These are phyloP conservation scores for Artomyces pyxidatus DNA, from an alignment of 768 basidiomycete genomes.

Conservation along the genomic window DNA sequence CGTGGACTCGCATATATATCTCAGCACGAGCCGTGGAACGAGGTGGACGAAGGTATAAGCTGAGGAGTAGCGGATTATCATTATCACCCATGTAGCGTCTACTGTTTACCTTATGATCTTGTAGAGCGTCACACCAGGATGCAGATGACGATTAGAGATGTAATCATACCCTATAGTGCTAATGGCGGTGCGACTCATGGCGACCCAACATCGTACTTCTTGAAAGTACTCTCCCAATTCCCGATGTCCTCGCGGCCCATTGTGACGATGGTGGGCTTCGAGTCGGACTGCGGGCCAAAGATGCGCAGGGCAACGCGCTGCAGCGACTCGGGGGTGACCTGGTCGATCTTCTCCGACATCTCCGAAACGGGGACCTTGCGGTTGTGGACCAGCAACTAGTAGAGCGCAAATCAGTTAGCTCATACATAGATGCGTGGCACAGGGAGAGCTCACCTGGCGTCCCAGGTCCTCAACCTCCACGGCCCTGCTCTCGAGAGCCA, in stretches of 20 bases:
- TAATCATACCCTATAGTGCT: too few species aligned
- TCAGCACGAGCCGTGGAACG: slow-evolving; percentile 59
- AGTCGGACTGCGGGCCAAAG: slow-evolving; percentile 55
- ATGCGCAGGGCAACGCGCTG: slow-evolving; percentile 69
- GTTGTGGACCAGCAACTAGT: slow-evolving; percentile 74
- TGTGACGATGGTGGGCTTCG: slow-evolving; percentile 70
- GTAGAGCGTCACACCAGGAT: too few species aligned
- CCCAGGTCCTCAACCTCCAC: slow-evolving; percentile 88
- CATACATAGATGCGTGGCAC: not conserved
- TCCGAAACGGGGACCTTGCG: slow-evolving; percentile 82
- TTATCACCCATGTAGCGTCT: too few species aligned
- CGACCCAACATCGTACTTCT: slow-evolving; percentile 57
- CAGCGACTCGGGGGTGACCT: slow-evolving; percentile 61
- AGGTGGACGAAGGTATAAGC: slow-evolving; percentile 39
- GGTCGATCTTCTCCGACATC: slow-evolving; percentile 84
- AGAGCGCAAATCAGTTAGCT: not conserved
- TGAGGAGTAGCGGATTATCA: not conserved
- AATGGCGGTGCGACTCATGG: too few species aligned
- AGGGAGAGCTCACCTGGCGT: slow-evolving; percentile 53
- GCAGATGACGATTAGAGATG: too few species aligned
- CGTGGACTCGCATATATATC: slow-evolving; percentile 55
- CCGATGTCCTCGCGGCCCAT: slow-evolving; percentile 79
- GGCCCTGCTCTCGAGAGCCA: slow-evolving; percentile 86
- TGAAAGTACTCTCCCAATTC: slow-evolving; percentile 52
- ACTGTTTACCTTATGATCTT: too few species aligned